Evolutionary conservation across 805 yeast species (phyloP), one percentile per base, ranked within the genome.

Genomic region (Candida maltosa): DNA sequence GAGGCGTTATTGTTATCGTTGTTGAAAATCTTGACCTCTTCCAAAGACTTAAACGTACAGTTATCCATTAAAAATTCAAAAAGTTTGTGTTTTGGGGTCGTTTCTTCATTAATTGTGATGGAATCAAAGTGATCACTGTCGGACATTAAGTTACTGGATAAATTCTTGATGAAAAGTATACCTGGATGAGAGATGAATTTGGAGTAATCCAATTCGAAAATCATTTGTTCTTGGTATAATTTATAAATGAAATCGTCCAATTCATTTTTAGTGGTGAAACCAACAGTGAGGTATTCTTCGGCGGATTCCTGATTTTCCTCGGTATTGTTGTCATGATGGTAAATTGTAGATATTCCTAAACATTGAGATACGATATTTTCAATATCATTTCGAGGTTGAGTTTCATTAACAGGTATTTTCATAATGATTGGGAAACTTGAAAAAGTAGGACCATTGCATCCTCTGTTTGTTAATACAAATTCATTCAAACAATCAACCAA

Each of bases 131-230:
- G 26, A 3, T 20, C 26, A 14, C 31, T 26, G 7, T 33, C 31
- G 22, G 29, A 31, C 22, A 70, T 60, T 32, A 45, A 41, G 10
- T 53, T 47, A 20, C 62, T 58, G 3, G 68, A 54, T 19, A 78
- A 51, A 14, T 78, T 77, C 38, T 77, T 69, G 18, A 78, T 69
- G 51, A 75, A 78, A 11, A 79, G 46, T 43, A 73, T 71, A 2
- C 83, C 84, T 1, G 85, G 85, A 41, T 74, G 78, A 4, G 75
- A 65, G 8, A 69, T 45, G 32, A 60, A 57, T 15, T 47, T 47
- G 7, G 57, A 41, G 43, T 61, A 62, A 39, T 57, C 56, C 17
- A 58, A 43, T 22, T 40, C 26, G 21, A 16, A 42, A 12, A 30
- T 34, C 27, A 42, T 28, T 5, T 26, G 14, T 21, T 23, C 23